phyloP scores from a whole-genome alignment of 257 asterid genomes.

The Nicotiana tabacum region DNA sequence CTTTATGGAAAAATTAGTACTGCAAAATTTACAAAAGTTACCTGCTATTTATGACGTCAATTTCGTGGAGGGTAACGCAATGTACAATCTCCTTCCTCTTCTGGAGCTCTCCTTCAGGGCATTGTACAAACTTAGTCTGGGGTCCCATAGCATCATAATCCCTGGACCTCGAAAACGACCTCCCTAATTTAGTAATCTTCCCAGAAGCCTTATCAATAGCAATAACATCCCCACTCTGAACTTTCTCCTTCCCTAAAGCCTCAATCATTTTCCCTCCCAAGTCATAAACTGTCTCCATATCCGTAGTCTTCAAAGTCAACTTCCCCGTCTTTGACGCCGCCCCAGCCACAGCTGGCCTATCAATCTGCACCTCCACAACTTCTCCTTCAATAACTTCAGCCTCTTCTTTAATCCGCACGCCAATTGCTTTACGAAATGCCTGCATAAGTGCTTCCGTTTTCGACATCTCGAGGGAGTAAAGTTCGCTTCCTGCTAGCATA shows the following conservation, averaged over 20 bases:
- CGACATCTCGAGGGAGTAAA: constrained; percentile 86
- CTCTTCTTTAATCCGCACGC: constrained; percentile 83
- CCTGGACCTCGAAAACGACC: constrained; percentile 81
- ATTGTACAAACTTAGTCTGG: constrained; percentile 88
- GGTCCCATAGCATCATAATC: constrained; percentile 98
- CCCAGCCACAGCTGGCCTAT: constrained; percentile 75
- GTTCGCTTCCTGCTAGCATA: constrained; percentile 86
- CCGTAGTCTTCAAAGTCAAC: constrained; percentile 75
- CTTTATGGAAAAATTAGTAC: not conserved
- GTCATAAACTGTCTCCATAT: constrained; percentile 86
- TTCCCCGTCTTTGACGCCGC: constrained; percentile 84
- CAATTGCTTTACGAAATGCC: constrained; percentile 81
- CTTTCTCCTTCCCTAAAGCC: constrained; percentile 83
- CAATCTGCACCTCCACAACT: constrained; percentile 76
- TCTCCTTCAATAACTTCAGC: constrained; percentile 91
- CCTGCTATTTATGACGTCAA: constrained; percentile 95
- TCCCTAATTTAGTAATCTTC: constrained; percentile 75
- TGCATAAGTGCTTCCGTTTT: constrained; percentile 90
- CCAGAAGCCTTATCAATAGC: constrained; percentile 93
- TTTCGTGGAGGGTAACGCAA: constrained; percentile 87
- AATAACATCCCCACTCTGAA: constrained; percentile 90
- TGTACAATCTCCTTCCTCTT: constrained; percentile 96
- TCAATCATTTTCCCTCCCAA: constrained; percentile 91
- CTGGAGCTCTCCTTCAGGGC: constrained; percentile 98
- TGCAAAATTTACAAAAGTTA: not conserved